Conservation (phyloP, 139 green algal genomes). For the Raphidocelis subcapitata region DNA sequence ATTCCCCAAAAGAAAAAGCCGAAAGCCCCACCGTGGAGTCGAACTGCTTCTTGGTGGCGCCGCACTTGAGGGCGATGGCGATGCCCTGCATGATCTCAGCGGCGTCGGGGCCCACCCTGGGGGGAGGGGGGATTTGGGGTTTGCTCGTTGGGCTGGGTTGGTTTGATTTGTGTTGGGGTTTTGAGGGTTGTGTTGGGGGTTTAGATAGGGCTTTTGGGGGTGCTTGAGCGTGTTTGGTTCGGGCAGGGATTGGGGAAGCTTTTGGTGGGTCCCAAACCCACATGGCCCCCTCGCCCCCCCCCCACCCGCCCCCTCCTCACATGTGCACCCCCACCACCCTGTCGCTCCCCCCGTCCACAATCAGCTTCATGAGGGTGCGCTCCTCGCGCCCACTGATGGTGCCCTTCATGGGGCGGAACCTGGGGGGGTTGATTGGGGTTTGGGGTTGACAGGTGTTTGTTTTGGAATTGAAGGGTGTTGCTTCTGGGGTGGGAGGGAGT, state of each 20-base stretch:
- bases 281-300: background rate
- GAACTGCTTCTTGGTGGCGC: slow-evolving; percentile 88
- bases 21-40: slow-evolving; percentile 76
- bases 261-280: background rate
- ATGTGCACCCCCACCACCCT: slow-evolving; percentile 91
- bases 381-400: slow-evolving; percentile 81
- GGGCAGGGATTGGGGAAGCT: too few species aligned
- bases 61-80: slow-evolving; percentile 84
- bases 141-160: too few species aligned
- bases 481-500: background rate
- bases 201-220: too few species aligned
- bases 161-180: background rate
- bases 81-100: slow-evolving; percentile 97
- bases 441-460: background rate
- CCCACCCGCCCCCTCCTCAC: too few species aligned
- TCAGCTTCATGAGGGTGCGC: slow-evolving; percentile 74
- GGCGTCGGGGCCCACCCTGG: slow-evolving; percentile 80
- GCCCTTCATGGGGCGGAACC: slow-evolving; percentile 83
- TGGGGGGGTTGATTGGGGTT: background rate
- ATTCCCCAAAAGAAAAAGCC: too few species aligned
- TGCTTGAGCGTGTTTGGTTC: too few species aligned
- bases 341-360: slow-evolving; percentile 80
- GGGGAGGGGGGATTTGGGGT: too few species aligned
- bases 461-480: background rate
- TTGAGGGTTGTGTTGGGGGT: too few species aligned